Evolutionary conservation across 306 rosid species (phyloP), one percentile per base, ranked within the genome.

Genomic region (Prunus salicina): DNA sequence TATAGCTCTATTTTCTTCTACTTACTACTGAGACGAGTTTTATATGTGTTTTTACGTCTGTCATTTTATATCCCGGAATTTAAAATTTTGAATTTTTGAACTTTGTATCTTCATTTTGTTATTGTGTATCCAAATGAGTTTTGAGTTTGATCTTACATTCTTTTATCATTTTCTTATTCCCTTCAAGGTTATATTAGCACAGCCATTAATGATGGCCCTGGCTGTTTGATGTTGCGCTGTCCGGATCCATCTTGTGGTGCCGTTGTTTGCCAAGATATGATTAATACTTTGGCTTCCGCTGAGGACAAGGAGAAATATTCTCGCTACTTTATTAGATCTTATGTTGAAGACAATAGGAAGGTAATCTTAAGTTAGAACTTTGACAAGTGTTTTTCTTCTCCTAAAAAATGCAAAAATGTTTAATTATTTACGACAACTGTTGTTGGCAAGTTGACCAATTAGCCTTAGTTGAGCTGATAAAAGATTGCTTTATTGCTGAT

Each of bases 341-440:
- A 91, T 74, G 87, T 93, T 52, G 98, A 93, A 86, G 96, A 93
- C 84, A 93, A 91, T 52, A 88, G 96, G 80, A 93, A 91, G 97
- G 97, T 89, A 81, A 51, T 13, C 50, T 47, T 73, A 63, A 16
- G 51, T 75, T 77, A 6, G 38, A 64, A 49, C 67, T 53, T 72
- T 16, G n/a, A 34, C 51, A 2, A 49, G 34, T 69, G 16, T 14
- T 74, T 73, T 19, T 25, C 6, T 32, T 71, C 70, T 64, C 27
- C 64, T 19, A 46, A 74, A 63, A 16, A 51, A n/a, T 41, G 27
- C 28, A 28, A 25, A 49, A 61, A 45, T 25, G 2, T 60, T 67
- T 12, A 38, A n/a, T 66, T 14, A 20, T 28, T 57, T 63, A 63
- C n/a, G 11, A 62, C 20, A 3, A 6, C 12, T 62, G 30, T 63